A percentile compares a stretch with the other conserved stretches of the same genome.
phyloP scores from a whole-genome alignment of 1,284 basidiomycete species.

The Ceratobasidium sp. region DNA sequence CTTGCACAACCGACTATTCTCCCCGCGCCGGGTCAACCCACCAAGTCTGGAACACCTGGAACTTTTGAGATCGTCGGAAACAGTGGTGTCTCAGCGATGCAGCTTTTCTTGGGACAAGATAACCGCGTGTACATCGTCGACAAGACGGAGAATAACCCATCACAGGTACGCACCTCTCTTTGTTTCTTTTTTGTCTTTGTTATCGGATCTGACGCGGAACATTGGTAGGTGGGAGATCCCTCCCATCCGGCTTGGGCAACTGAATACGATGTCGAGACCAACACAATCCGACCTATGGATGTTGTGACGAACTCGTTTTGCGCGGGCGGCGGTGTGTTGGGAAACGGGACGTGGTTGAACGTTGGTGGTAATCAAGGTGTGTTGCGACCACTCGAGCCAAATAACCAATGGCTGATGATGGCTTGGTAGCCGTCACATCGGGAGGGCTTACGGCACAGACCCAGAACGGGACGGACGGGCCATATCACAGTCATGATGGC shows the following conservation, averaged over 20 bases:
- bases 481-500: conserved; percentile 47
- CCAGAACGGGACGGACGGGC: conserved; percentile 44
- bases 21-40: conserved; percentile 48
- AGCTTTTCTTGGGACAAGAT: conserved; percentile 62
- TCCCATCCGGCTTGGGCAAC: conserved; percentile 52
- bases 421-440: conserved; percentile 6
- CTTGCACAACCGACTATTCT: conserved; percentile 21
- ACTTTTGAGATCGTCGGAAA: conserved; percentile 65
- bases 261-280: conserved; percentile 62
- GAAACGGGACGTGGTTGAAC: conserved; percentile 66
- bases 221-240: conserved; percentile 8
- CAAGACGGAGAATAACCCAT: conserved; percentile 64
- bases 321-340: conserved; percentile 69
- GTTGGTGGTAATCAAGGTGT: conserved; percentile 72
- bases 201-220: conserved; percentile 60
- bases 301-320: conserved; percentile 87
- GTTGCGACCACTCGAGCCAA: background rate
- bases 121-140: conserved; percentile 66
- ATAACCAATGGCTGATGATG: background rate
- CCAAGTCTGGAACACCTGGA: conserved; percentile 54
- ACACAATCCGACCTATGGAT: conserved; percentile 69
- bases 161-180: conserved; percentile 55
- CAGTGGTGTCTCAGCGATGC: conserved; percentile 64
- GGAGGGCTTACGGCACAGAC: conserved; percentile 33
- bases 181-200: too few species aligned